Evolutionary conservation across 1,284 basidiomycete genomes (phyloP).

Genomic region (Ceratobasidium sp.): DNA sequence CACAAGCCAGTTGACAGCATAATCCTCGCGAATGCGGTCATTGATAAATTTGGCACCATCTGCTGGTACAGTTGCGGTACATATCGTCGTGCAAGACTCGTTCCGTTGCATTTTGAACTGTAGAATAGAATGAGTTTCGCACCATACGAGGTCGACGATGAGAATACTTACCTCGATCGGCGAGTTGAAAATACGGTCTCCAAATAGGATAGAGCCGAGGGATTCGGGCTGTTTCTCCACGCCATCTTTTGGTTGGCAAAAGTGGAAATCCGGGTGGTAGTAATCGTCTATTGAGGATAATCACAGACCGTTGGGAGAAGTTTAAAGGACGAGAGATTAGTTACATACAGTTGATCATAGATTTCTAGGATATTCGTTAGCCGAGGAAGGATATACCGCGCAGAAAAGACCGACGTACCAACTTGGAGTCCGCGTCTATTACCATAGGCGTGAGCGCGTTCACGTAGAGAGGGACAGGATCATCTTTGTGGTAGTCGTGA

Average conservation of each 20-base stretch:
- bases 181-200: constrained; percentile 94
- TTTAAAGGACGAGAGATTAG: constrained; percentile 49
- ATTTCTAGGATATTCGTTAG: constrained; percentile 69
- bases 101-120: constrained; percentile 83
- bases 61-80: constrained; percentile 71
- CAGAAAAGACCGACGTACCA: constrained; percentile 66
- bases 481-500: constrained; percentile 77
- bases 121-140: constrained; percentile 1
- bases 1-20: constrained; percentile 94
- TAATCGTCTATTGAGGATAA: constrained; percentile 76
- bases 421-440: constrained; percentile 78
- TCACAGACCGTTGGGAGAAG: constrained; percentile 50
- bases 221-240: constrained; percentile 87
- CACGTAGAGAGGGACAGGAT: constrained; percentile 82
- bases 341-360: constrained; percentile 79
- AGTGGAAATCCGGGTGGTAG: constrained; percentile 87
- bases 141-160: not conserved
- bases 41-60: constrained; percentile 92
- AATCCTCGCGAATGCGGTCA: constrained; percentile 91
- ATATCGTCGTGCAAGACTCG: constrained; percentile 82
- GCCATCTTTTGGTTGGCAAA: constrained; percentile 86
- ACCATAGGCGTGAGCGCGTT: constrained; percentile 91
- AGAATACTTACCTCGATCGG: constrained; percentile 80
- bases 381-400: constrained; percentile 11
- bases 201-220: constrained; percentile 93